Base-by-base conservation (phyloP, 75 land plant genomes). In the Pinus albicaulis region DNA sequence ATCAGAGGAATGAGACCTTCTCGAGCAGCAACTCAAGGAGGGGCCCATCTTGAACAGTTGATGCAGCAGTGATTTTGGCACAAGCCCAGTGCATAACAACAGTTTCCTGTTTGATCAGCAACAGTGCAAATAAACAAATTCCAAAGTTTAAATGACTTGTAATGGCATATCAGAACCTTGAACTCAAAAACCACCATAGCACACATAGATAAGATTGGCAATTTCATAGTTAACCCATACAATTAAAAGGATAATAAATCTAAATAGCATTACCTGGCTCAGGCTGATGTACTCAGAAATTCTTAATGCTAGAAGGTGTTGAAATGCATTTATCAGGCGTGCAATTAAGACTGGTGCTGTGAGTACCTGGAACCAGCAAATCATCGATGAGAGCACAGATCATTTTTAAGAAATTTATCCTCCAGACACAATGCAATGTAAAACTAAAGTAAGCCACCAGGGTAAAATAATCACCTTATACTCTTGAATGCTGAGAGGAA, bases 51-150 rank as follows among this genome's bases (percentile, higher is more conserved):
- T 86, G 87, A 74, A 93, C 79, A 55, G 87, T 81, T 44, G 76
- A 62, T 58, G 99, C 91, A 75, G 90, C 83, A 55, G 88, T 85
- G 80, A 98, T 91, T 80, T 95, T 95, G 3, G 90, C 78, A 76
- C 99, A 92, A 53, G 98, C 93, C 99, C 99, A 98, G 66, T 98
- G 95, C 88, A 94, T 87, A 36, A 95, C 84, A 71, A 98, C 99
- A 79, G 81, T 80, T 80, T 98, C 99, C 98, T 98, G 77, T 19
- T 84, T 72, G 26, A 70, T 64, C 56, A 58, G 26, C 72, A 80
- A 28, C 61, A 74, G 8, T 16, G 74, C 34, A 56, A 74, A 41
- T 3, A 75, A 79, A 57, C 48, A 56, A 79, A 2, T n/a, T 7
- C 8, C 79, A 76, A 13, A 36, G 73, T 5, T 60, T 7, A 31